phyloP scores from a whole-genome alignment of 2,329 filamentous ascomycete species.

The Xylariaceae sp. region DNA sequence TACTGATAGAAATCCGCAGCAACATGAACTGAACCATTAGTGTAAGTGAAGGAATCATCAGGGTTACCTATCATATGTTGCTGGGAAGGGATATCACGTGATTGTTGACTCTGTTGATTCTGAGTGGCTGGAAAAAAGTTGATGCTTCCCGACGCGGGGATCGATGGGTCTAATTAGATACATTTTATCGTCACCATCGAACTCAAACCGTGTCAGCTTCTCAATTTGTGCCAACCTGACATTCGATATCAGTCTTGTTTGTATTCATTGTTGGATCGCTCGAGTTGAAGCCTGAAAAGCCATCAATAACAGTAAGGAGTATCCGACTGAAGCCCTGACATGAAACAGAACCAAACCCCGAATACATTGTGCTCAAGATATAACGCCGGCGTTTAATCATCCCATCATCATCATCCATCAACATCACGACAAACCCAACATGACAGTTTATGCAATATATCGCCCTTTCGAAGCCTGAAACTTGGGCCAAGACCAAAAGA shows the following conservation, averaged over 20 bases:
- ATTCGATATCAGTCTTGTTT: neutral
- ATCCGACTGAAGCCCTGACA: conserved; percentile 3
- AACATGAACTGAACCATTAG: no score
- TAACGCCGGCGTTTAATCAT: neutral
- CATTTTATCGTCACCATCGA: neutral
- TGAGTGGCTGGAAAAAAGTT: conserved; percentile 17
- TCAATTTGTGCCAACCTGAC: neutral
- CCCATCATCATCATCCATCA: neutral
- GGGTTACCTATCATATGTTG: no score
- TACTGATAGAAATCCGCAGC: no score
- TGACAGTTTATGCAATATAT: neutral
- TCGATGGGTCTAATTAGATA: conserved; percentile 11
- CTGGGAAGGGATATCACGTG: conserved; percentile 17
- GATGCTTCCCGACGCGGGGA: conserved; percentile 5
- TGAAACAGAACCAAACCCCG: neutral
- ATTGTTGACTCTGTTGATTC: neutral
- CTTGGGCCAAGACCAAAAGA: neutral
- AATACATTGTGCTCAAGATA: neutral
- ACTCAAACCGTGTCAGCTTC: neutral
- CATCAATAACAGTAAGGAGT: neutral
- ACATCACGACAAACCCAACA: neutral
- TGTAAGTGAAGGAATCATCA: no score
- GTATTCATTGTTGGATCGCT: neutral
- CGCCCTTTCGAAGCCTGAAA: neutral
- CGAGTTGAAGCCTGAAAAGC: neutral